These are phyloP conservation scores for Cladosporium cucumerinum DNA, from an alignment of 2,329 filamentous ascomycete species.

Conservation along the genomic window DNA sequence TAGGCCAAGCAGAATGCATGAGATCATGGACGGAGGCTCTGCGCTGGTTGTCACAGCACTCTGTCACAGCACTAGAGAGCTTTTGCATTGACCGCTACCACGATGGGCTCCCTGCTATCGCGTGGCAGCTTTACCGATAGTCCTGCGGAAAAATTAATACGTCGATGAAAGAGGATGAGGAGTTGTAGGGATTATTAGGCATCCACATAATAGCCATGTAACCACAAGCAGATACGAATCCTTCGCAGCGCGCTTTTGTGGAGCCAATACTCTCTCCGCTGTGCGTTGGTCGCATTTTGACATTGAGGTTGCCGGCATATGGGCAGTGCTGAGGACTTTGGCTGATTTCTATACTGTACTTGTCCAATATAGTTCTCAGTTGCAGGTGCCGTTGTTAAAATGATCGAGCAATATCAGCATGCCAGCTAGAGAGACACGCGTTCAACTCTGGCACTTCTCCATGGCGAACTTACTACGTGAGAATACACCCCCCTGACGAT, in stretches of 20 bases:
- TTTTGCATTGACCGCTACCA: not conserved
- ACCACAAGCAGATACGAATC: not conserved
- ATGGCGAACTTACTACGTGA: not conserved
- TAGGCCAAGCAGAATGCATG: constrained; percentile 15
- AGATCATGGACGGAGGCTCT: constrained; percentile 9
- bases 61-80: not conserved
- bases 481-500: not conserved
- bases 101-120: not conserved
- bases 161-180: not conserved
- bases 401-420: not conserved
- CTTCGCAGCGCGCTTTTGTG: not conserved
- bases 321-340: not conserved
- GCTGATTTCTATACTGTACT: not conserved
- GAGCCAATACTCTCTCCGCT: not conserved
- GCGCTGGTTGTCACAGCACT: not conserved
- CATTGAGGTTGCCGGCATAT: not conserved
- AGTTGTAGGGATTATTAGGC: not conserved
- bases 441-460: not conserved
- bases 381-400: not conserved
- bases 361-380: not conserved
- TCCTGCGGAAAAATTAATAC: not conserved
- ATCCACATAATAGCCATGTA: not conserved
- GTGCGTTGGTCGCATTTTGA: not conserved
- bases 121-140: not conserved
- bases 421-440: not conserved